Evolutionary conservation across 192 early-diverging fungal genomes (phyloP).

Genomic region (Anaeromyces robustus): DNA sequence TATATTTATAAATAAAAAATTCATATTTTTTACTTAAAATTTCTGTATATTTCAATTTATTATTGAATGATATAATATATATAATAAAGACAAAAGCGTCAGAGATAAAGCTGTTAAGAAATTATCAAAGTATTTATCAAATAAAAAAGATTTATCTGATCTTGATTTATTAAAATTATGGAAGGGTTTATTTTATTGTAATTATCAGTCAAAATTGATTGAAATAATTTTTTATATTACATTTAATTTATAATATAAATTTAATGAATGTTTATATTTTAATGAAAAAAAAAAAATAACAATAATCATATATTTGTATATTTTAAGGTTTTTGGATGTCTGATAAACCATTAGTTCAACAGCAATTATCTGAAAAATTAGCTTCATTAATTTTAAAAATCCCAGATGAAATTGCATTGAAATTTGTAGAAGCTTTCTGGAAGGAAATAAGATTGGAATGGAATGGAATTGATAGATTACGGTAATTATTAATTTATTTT

Average conservation of each 20-base stretch:
- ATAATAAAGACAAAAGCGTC: slow-evolving; percentile 42
- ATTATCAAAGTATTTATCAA: slow-evolving; percentile 37
- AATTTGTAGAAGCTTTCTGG: slow-evolving; percentile 50
- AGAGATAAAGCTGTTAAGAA: slow-evolving; percentile 53
- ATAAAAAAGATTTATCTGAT: slow-evolving; percentile 31
- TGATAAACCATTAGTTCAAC: slow-evolving; percentile 82
- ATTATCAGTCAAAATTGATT: too few species aligned
- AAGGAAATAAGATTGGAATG: slow-evolving; percentile 50
- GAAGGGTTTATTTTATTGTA: slow-evolving; percentile 92
- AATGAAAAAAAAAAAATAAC: too few species aligned
- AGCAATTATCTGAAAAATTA: slow-evolving; percentile 68
- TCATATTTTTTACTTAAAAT: too few species aligned
- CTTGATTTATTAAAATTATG: slow-evolving; percentile 67
- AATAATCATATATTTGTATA: neutral
- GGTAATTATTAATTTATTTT: slow-evolving; percentile 30
- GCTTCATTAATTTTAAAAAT: slow-evolving; percentile 35
- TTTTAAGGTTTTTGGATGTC: slow-evolving; percentile 82
- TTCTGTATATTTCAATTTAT: too few species aligned
- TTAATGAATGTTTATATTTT: too few species aligned
- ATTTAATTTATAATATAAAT: too few species aligned
- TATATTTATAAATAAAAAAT: too few species aligned
- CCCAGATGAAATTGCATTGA: slow-evolving; percentile 22
- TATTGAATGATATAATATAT: too few species aligned
- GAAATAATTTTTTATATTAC: too few species aligned
- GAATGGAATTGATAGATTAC: slow-evolving; percentile 57